A percentile compares a stretch with the other conserved stretches of the same genome.
phyloP scores from a whole-genome alignment of 208 protist species.

The Trypanosoma brucei region DNA sequence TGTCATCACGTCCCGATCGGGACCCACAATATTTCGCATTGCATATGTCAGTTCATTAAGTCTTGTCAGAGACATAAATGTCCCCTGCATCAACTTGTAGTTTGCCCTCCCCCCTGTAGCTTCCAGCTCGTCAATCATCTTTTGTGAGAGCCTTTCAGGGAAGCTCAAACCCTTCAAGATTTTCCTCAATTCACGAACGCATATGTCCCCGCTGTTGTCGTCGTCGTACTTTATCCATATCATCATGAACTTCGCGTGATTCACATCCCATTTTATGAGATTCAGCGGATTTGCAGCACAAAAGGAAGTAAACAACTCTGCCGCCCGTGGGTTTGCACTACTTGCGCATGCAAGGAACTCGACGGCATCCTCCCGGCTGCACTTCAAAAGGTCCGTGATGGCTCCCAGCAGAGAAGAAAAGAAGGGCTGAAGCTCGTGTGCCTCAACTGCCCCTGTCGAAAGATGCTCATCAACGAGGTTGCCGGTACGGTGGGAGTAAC shows the following conservation, averaged over 20 bases:
- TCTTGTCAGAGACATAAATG: slow-evolving; percentile 33
- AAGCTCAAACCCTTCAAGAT: slow-evolving; percentile 48
- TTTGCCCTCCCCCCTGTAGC: slow-evolving; percentile 21
- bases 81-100: slow-evolving; percentile 40
- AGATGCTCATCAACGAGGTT: slow-evolving; percentile 50
- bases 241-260: slow-evolving; percentile 57
- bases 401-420: slow-evolving; percentile 55
- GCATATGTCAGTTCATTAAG: slow-evolving; percentile 58
- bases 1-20: slow-evolving; percentile 28
- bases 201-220: slow-evolving; percentile 56
- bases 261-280: slow-evolving; percentile 31
- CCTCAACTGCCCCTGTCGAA: slow-evolving; percentile 11
- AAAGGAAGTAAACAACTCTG: slow-evolving; percentile 32
- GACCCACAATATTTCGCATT: slow-evolving; percentile 28
- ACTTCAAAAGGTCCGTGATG: slow-evolving; percentile 32
- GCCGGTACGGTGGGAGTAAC: slow-evolving; percentile 31
- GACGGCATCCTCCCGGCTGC: slow-evolving; percentile 33
- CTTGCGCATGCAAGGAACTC: slow-evolving; percentile 19
- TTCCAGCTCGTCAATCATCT: slow-evolving; percentile 32
- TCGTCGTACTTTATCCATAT: slow-evolving; percentile 64
- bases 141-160: slow-evolving; percentile 32
- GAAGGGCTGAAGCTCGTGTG: slow-evolving; percentile 34
- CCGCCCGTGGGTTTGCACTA: no score
- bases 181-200: slow-evolving; percentile 35
- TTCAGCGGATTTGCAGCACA: slow-evolving; percentile 14